phyloP scores from a whole-genome alignment of 2,329 filamentous ascomycete species.

The Arthrobotrys iridis region DNA sequence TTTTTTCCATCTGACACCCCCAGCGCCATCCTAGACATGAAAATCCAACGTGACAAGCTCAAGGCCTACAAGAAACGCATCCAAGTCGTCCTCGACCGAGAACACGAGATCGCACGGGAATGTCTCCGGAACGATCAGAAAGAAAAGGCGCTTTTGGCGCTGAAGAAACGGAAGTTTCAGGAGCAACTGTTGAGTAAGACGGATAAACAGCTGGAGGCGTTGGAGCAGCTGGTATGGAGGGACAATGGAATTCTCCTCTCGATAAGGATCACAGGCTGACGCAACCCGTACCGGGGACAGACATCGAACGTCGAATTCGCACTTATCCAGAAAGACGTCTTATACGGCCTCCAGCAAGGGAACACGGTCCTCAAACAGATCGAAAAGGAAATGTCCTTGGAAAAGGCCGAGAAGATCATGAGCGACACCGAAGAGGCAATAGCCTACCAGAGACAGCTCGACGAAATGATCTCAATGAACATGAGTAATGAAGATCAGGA shows the following conservation, averaged over 20 bases:
- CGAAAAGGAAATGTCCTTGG: slow-evolving; percentile 92
- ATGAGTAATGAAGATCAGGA: slow-evolving; percentile 97
- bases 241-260: background rate
- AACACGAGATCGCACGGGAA: slow-evolving; percentile 84
- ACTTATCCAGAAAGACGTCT: slow-evolving; percentile 92
- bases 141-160: slow-evolving; percentile 80
- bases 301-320: slow-evolving; percentile 93
- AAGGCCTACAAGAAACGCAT: slow-evolving; percentile 96
- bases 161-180: slow-evolving; percentile 96
- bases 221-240: slow-evolving; percentile 74
- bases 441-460: slow-evolving; percentile 91
- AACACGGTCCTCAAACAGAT: slow-evolving; percentile 90
- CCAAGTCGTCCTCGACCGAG: slow-evolving; percentile 81
- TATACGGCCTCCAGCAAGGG: slow-evolving; percentile 91
- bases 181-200: slow-evolving; percentile 88
- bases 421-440: slow-evolving; percentile 89
- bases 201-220: slow-evolving; percentile 89
- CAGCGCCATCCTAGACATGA: slow-evolving; percentile 96
- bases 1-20: slow-evolving; percentile 52
- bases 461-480: slow-evolving; percentile 84
- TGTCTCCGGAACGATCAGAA: slow-evolving; percentile 85
- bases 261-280: background rate
- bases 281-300: too few relatives aligned
- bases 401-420: slow-evolving; percentile 94
- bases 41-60: slow-evolving; percentile 95